Base-by-base conservation (phyloP, 768 basidiomycete species). In the Gautieria morchelliformis region DNA sequence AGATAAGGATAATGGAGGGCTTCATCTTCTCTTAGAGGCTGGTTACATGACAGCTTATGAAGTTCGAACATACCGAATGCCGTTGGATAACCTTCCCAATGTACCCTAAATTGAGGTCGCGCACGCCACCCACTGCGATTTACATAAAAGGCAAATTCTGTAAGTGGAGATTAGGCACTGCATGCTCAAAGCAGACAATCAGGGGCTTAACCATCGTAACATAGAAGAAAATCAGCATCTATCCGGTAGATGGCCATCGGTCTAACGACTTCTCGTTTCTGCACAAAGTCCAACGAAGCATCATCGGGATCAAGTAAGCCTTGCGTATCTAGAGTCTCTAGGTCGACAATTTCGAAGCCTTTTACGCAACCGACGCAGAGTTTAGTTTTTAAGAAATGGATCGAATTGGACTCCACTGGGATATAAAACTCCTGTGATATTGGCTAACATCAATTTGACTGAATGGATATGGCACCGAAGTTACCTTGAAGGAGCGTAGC, bases 91-190 rank as follows among this genome's bases (percentile, higher is more conserved):
- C 96, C 96, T 70, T 98, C 95, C 96, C 96, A 99, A 61, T 89
- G 79, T 14, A 98, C 90, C 80, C 94, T 90, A 76, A 97, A 98
- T 58, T 91, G 85, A 61, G 82, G 87, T 53, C 90, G 76, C 50
- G 94, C 91, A 60, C 93, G 77, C 75, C 92, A 88, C 2, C 96
- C 96, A 60, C 85, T 94, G 75, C 90, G 92, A 71, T 98, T 95
- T 62, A 99, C 93, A 70, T 97, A 98, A 68, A 99, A 98, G 0
- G 96, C 96, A 68, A 97, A 99, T 72, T 98, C 96, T 96, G 63
- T 37, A 40, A 54, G 52, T n/a, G 58, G n/a, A 17, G 19, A 44
- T 44, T 19, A 44, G 20, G n/a, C 3, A n/a, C n/a, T 5, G 42
- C 42, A n/a, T 17, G 7, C 17, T 44, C 32, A 62, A 30, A 35